Percentiles rank a stretch among this genome's conserved stretches.
Conservation (phyloP, 2,329 filamentous ascomycete species). For the Paraphoma chrysanthemicola region DNA sequence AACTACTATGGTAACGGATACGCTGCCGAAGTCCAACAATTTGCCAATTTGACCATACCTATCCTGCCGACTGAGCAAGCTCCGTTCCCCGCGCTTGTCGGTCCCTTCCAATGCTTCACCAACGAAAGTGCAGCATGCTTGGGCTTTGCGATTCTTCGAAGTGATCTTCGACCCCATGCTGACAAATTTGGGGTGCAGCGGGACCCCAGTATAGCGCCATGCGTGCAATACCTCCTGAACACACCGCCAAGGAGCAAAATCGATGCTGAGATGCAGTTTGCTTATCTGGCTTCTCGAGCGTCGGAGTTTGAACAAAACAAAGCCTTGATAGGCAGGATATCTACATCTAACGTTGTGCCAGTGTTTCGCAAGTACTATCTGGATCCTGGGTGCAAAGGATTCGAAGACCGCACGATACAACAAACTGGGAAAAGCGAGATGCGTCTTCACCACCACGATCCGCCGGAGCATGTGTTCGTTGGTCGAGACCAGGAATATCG, state of each 20-base stretch:
- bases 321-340: constrained; percentile 31
- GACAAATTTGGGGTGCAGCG: constrained; percentile 84
- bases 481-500: constrained; percentile 76
- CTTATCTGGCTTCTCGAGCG: constrained; percentile 81
- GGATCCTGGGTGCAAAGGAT: constrained; percentile 37
- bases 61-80: constrained; percentile 74
- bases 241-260: constrained; percentile 72
- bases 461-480: constrained; percentile 80
- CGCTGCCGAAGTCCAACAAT: constrained; percentile 63
- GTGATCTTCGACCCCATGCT: constrained; percentile 80
- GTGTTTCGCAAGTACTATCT: constrained; percentile 44
- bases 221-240: constrained; percentile 74
- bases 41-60: constrained; percentile 49
- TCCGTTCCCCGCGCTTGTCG: constrained; percentile 68
- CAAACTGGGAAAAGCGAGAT: constrained; percentile 43
- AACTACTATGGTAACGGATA: constrained; percentile 84
- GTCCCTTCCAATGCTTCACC: constrained; percentile 80
- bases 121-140: constrained; percentile 79
- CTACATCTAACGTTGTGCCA: constrained; percentile 46
- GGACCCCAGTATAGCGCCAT: constrained; percentile 80
- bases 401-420: constrained; percentile 39
- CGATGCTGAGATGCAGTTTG: constrained; percentile 76
- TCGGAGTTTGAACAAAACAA: constrained; percentile 67
- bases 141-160: constrained; percentile 78
- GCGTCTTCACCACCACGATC: constrained; percentile 61